A percentile compares a stretch with the other conserved stretches of the same genome.
phyloP scores from a whole-genome alignment of 768 basidiomycete genomes.

The Naematelia encephala region DNA sequence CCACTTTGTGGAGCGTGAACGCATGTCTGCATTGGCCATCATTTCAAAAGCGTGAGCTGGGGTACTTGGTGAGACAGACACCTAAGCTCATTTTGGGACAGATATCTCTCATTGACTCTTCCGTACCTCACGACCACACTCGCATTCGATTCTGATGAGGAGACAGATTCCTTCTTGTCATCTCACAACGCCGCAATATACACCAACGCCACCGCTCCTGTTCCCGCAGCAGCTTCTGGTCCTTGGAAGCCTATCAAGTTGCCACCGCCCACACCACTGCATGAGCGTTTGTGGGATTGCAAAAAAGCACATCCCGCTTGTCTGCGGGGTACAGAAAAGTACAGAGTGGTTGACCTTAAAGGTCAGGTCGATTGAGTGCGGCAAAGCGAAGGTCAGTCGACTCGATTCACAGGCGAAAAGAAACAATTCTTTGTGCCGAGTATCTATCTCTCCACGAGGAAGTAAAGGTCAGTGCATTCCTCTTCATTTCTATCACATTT shows the following conservation, averaged over 20 bases:
- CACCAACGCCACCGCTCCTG: slow-evolving; percentile 50
- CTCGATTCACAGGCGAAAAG: too few species aligned
- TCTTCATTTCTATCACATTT: too few species aligned
- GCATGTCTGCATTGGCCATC: slow-evolving; percentile 76
- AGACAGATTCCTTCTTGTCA: slow-evolving; percentile 66
- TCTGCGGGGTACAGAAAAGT: slow-evolving; percentile 67
- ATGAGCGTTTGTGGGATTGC: slow-evolving; percentile 48
- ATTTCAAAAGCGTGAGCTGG: slow-evolving; percentile 84
- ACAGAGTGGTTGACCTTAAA: slow-evolving; percentile 81
- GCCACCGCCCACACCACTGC: slow-evolving; percentile 49
- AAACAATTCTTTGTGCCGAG: too few species aligned
- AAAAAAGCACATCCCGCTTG: slow-evolving; percentile 52
- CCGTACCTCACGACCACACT: slow-evolving; percentile 74
- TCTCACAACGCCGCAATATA: slow-evolving; percentile 66
- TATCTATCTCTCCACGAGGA: too few species aligned
- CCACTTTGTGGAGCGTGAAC: slow-evolving; percentile 90
- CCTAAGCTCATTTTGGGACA: slow-evolving; percentile 48
- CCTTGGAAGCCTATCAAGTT: slow-evolving; percentile 54
- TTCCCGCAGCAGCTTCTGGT: slow-evolving; percentile 2
- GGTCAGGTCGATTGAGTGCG: slow-evolving; percentile 64
- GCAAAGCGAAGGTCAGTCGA: background rate
- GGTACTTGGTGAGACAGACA: background rate
- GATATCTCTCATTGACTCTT: slow-evolving; percentile 77
- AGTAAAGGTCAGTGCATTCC: background rate
- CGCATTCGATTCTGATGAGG: slow-evolving; percentile 68